Conservation (phyloP, 345 rosid species). For the Pseudoturritis turrita region DNA sequence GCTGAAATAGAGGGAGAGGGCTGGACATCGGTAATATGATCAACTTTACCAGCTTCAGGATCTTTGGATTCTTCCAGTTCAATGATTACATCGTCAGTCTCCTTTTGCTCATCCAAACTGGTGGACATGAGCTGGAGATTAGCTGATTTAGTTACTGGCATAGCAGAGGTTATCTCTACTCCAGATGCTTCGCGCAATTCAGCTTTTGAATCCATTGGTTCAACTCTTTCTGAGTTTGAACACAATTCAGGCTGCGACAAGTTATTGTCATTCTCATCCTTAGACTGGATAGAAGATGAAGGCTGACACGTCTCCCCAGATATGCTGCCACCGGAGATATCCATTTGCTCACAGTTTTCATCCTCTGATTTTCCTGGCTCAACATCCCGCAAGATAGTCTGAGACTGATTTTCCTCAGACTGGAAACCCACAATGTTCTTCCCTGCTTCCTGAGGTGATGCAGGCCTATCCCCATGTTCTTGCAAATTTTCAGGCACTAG, state of each 20-base stretch:
- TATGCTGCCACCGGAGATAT: background rate
- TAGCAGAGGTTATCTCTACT: background rate
- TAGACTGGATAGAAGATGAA: background rate
- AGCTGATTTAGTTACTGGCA: background rate
- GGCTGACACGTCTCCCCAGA: background rate
- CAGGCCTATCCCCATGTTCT: slow-evolving; percentile 12
- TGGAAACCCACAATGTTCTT: background rate
- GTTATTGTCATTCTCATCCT: slow-evolving; percentile 7
- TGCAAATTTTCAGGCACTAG: slow-evolving; percentile 7
- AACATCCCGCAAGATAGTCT: background rate
- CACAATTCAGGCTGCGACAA: background rate
- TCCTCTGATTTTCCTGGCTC: background rate
- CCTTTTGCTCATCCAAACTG: slow-evolving; percentile 12
- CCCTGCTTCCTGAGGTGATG: slow-evolving; percentile 1
- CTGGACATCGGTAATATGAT: background rate
- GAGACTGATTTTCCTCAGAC: slow-evolving; percentile 1
- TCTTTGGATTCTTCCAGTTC: background rate
- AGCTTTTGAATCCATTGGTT: background rate
- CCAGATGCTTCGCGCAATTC: background rate
- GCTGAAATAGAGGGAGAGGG: background rate
- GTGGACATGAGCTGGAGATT: background rate
- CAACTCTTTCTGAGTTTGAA: background rate
- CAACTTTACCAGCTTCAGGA: background rate
- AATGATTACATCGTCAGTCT: background rate
- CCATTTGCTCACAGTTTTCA: background rate